Evolutionary conservation across 257 asterid genomes (phyloP).

Genomic region (Solanum acaule): DNA sequence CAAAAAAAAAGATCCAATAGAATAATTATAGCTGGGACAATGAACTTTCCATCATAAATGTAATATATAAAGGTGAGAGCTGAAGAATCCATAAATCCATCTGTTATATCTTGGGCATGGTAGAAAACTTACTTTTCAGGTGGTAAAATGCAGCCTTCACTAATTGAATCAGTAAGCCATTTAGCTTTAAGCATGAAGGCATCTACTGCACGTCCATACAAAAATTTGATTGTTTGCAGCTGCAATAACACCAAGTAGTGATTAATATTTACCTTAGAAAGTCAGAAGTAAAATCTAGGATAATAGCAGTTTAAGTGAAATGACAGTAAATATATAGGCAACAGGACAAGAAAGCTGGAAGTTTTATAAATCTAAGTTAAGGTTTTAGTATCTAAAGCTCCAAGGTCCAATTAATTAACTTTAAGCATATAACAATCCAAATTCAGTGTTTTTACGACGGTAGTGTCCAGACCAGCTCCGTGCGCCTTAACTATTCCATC

Average conservation of each 20-base stretch:
- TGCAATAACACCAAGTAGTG: slow-evolving; percentile 24
- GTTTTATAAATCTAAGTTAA: not conserved
- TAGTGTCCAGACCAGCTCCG: not conserved
- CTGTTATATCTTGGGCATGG: not conserved
- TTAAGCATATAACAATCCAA: not conserved
- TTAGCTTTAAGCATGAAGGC: slow-evolving; percentile 48
- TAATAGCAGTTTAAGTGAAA: not conserved
- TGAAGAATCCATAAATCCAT: not conserved
- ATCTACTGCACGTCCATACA: slow-evolving; percentile 77
- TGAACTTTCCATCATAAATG: not conserved
- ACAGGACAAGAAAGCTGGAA: not conserved
- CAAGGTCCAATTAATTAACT: not conserved
- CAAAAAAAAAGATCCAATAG: not conserved
- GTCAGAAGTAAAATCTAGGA: not conserved
- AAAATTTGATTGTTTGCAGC: slow-evolving; percentile 70
- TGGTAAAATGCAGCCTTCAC: slow-evolving; percentile 51
- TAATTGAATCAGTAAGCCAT: slow-evolving; percentile 76
- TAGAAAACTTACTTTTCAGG: slow-evolving; percentile 39
- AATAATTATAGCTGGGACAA: not conserved
- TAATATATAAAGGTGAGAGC: not conserved
- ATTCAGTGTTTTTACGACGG: not conserved
- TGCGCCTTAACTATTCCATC: not conserved
- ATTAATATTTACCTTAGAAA: not conserved
- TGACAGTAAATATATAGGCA: not conserved
- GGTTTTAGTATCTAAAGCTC: not conserved